Evolutionary conservation across 164 flowering plant genomes (phyloP).

Genomic region (grape (Vitis vinifera)): DNA sequence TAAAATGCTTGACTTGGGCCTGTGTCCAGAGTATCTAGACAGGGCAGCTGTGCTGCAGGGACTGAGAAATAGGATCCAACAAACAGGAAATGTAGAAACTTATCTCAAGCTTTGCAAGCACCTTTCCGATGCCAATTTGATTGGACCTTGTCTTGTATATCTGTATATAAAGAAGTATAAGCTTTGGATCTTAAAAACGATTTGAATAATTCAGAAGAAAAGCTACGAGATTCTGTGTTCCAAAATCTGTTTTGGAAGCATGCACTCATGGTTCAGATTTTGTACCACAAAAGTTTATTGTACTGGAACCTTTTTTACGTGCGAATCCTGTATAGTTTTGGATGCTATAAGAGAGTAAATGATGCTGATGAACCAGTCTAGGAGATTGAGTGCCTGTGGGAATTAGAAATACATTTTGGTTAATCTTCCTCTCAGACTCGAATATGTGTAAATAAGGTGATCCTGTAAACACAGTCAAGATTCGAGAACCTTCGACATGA

Average conservation of each 20-base stretch:
- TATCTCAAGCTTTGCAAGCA: constrained; percentile 79
- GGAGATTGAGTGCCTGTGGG: too few species aligned
- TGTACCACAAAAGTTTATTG: neutral
- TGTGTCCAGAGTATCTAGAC: constrained; percentile 76
- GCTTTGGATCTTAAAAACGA: constrained; percentile 79
- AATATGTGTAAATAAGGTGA: too few species aligned
- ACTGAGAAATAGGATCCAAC: constrained; percentile 56
- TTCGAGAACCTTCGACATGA: neutral
- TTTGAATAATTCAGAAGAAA: constrained; percentile 30
- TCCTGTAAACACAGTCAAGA: too few species aligned
- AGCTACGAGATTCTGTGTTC: neutral
- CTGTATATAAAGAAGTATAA: constrained; percentile 59
- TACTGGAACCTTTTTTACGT: neutral
- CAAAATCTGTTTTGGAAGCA: neutral
- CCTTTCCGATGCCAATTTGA: constrained; percentile 63
- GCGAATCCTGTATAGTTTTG: constrained; percentile 1
- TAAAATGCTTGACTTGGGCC: constrained; percentile 74
- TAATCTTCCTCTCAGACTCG: too few species aligned
- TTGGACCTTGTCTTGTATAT: constrained; percentile 78
- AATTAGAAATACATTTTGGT: too few species aligned
- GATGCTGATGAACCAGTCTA: too few species aligned
- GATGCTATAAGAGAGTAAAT: neutral
- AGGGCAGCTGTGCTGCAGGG: constrained; percentile 84
- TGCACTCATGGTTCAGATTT: neutral
- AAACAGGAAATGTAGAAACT: constrained; percentile 47